Base-by-base conservation (phyloP, 306 rosid species). In the Dryas octopetala region DNA sequence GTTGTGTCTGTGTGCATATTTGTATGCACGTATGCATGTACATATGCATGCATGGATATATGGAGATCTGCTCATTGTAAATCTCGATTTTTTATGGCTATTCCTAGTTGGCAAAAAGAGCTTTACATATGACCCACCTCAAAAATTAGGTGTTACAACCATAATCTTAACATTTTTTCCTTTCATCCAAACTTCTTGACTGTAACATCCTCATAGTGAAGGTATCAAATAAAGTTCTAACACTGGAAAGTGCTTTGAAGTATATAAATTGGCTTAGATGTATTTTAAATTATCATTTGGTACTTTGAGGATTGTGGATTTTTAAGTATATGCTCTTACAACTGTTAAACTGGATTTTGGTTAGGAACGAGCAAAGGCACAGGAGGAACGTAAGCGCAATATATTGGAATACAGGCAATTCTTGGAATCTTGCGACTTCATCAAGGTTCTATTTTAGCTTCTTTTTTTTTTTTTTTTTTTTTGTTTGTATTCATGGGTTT, bases 351-450 rank as follows among this genome's bases (percentile, higher is more conserved):
- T 77, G 28, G 43, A 68, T 81, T 77, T 79, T 84, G 47, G 58
- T 81, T 68, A 93, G 98, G 97, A 91, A 78, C 88, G 90, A 73
- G 89, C 90, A 66, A 89, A 81, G 89, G 90, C 82, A 52, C 89
- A 86, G 80, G 93, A 88, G 87, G 97, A 93, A 38, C 89, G 88
- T 26, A 88, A 85, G 70, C 85, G 68, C 58, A 82, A 89, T 80
- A 78, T 75, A 84, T 63, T 65, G 64, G 98, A 93, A 70, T 93
- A 88, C 79, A 85, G 81, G 81, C 85, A 80, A 75, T 89, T 86
- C 78, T 83, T 93, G 84, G 96, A 91, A 79, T 91, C 97, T 82
- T 93, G 98, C 66, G 97, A 91, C 89, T 91, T 89, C 75, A 87
- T 93, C 51, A 93, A 91, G 92, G 98, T 93, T 81, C 78, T 46